phyloP scores from a whole-genome alignment of 2,329 filamentous ascomycete species.

The Alternaria ethzedia region DNA sequence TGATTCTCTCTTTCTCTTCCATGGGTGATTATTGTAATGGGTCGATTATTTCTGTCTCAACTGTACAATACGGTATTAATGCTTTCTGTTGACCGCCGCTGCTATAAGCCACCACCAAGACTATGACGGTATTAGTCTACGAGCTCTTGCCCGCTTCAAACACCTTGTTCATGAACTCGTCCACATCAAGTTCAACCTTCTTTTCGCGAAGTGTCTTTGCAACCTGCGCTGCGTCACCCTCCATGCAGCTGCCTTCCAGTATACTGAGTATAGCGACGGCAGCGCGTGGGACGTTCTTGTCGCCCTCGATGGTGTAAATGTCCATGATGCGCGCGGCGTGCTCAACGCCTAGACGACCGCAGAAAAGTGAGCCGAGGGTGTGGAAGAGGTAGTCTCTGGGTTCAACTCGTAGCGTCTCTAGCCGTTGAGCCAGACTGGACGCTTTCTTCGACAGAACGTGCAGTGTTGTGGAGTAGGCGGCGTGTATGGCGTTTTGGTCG shows the following conservation, averaged over 20 bases:
- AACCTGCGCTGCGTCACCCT: slow-evolving; percentile 44
- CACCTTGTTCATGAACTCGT: slow-evolving; percentile 43
- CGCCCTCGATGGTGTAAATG: slow-evolving; percentile 82
- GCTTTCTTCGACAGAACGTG: slow-evolving; percentile 71
- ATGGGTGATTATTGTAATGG: background rate
- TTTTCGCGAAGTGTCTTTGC: slow-evolving; percentile 21
- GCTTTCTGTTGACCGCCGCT: background rate
- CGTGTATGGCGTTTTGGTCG: slow-evolving; percentile 71
- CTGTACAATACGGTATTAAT: slow-evolving; percentile 1
- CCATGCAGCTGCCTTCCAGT: slow-evolving; percentile 54
- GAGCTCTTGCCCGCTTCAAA: slow-evolving; percentile 44
- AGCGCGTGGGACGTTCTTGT: slow-evolving; percentile 72
- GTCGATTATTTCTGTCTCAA: background rate
- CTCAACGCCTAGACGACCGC: slow-evolving; percentile 68
- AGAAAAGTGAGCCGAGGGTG: slow-evolving; percentile 69
- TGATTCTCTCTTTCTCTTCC: background rate
- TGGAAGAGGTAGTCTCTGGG: slow-evolving; percentile 61
- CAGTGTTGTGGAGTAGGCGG: slow-evolving; percentile 72
- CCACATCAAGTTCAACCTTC: slow-evolving; percentile 25
- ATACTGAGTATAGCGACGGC: slow-evolving; percentile 69
- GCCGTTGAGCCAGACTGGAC: slow-evolving; percentile 67
- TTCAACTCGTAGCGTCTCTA: slow-evolving; percentile 53
- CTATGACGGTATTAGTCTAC: background rate
- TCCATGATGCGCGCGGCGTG: slow-evolving; percentile 79
- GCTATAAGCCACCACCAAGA: background rate